phyloP scores from a whole-genome alignment of 192 early-diverging fungal species.

The Coemansia biformis region DNA sequence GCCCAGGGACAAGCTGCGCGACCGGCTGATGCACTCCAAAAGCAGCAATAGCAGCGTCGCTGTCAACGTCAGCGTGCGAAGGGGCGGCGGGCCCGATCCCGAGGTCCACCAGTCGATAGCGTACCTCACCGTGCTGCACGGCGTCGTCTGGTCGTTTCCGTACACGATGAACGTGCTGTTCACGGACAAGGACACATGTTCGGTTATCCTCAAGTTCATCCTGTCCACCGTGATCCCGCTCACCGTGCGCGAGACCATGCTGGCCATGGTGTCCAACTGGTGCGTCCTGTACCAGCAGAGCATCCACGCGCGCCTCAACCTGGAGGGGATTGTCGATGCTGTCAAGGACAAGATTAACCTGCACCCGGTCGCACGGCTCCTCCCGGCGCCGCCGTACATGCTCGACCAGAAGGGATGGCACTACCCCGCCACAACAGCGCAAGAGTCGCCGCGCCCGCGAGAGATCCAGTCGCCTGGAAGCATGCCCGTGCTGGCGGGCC shows the following conservation, averaged over 20 bases:
- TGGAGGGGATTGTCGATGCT: slow-evolving; percentile 34
- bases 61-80: not conserved
- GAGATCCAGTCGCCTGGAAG: slow-evolving; percentile 9
- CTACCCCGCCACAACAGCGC: slow-evolving; percentile 25
- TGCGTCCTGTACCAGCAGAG: slow-evolving; percentile 28
- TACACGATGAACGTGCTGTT: slow-evolving; percentile 30
- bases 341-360: slow-evolving; percentile 24
- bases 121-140: slow-evolving; percentile 38
- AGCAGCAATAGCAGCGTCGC: slow-evolving; percentile 2
- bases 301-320: slow-evolving; percentile 21
- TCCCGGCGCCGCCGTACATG: slow-evolving; percentile 25
- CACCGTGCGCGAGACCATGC: slow-evolving; percentile 37
- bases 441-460: not conserved
- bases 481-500: slow-evolving; percentile 6
- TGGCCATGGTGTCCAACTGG: slow-evolving; percentile 49
- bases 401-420: slow-evolving; percentile 26
- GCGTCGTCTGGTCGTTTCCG: slow-evolving; percentile 42
- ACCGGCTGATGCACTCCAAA: slow-evolving; percentile 17
- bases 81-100: slow-evolving; percentile 4
- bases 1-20: slow-evolving; percentile 18
- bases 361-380: slow-evolving; percentile 16
- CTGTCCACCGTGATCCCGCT: slow-evolving; percentile 22
- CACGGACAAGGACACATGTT: slow-evolving; percentile 18
- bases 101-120: slow-evolving; percentile 20
- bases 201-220: slow-evolving; percentile 20